Evolutionary conservation across 805 yeast species (phyloP), one percentile per base, ranked within the genome.

Genomic region (Candida odintsovae): DNA sequence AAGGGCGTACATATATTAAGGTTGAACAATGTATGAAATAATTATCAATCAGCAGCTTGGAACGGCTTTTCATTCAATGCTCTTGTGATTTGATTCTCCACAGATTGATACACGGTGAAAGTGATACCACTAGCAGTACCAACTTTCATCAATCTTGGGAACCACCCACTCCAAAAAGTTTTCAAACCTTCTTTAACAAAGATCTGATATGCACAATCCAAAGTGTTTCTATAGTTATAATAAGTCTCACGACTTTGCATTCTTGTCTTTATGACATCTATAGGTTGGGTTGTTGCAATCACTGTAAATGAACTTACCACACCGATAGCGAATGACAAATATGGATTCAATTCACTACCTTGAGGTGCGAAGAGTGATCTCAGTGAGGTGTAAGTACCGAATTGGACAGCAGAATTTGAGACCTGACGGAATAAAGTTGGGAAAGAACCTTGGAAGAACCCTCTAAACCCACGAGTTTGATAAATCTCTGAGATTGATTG

Each of bases 361-460:
- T 66, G 81, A 1, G 87, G 87, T 39, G 78, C 78, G 18, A 83
- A 61, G 40, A 81, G 55, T 61, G 90, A 97, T 56, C 85, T 82
- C 28, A 94, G 68, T 22, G 84, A 75, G 49, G 86, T 86, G 67
- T 86, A 92, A 0, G 90, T 77, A 6, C 95, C 85, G 52, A 90
- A 85, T 75, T 96, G 80, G 2, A 88, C 90, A 38, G 86, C 78
- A 19, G 95, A 82, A 51, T 86, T 84, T 38, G 84, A 75, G 2
- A 82, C 75, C 59, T 92, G 98, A 54, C 98, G 77, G 10, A 82
- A 64, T 19, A 89, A 66, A 0, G 99, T 92, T n/a, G 95, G 86
- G 48, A 77, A 65, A 13, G 90, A 75, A 20, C 97, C 98, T 55
- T 87, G 90, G 22, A 82, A 73, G 57, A 88, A 89, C 1, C 96